A percentile compares a stretch with the other conserved stretches of the same genome.
These are phyloP conservation scores for Fusarium hostae DNA, from an alignment of 2,329 filamentous ascomycete genomes.

Conservation along the genomic window DNA sequence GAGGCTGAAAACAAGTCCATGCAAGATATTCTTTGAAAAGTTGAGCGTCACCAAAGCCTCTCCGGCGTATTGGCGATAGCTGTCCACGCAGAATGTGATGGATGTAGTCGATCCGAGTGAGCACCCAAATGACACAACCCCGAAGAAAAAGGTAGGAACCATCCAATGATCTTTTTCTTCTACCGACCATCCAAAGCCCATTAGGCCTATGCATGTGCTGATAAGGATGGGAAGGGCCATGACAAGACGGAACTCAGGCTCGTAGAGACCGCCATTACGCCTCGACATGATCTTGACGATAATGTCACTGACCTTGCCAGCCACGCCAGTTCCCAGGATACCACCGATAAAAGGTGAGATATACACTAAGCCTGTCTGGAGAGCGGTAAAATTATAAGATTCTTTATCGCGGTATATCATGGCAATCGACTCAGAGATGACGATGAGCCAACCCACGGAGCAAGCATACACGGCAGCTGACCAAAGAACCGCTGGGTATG, in stretches of 20 bases:
- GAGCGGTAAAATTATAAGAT: slow-evolving; percentile 81
- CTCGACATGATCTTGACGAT: slow-evolving; percentile 85
- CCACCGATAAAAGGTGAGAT: slow-evolving; percentile 90
- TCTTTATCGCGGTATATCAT: slow-evolving; percentile 77
- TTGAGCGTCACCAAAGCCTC: slow-evolving; percentile 95
- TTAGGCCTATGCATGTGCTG: slow-evolving; percentile 84
- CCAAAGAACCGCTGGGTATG: slow-evolving; percentile 92
- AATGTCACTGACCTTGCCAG: slow-evolving; percentile 86
- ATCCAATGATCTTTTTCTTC: slow-evolving; percentile 82
- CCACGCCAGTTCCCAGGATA: slow-evolving; percentile 89
- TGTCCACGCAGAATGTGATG: slow-evolving; percentile 95
- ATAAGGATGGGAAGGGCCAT: slow-evolving; percentile 86
- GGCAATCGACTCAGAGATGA: slow-evolving; percentile 88
- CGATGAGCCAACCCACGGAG: slow-evolving; percentile 94
- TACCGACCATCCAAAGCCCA: slow-evolving; percentile 97
- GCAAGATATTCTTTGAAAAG: slow-evolving; percentile 92
- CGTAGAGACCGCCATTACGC: slow-evolving; percentile 91
- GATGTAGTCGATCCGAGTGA: slow-evolving; percentile 88
- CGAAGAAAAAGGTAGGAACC: slow-evolving; percentile 93
- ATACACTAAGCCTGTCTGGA: slow-evolving; percentile 88
- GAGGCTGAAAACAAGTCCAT: slow-evolving; percentile 87
- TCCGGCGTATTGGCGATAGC: slow-evolving; percentile 91
- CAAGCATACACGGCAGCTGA: slow-evolving; percentile 85
- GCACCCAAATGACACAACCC: slow-evolving; percentile 91
- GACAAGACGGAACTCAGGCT: slow-evolving; percentile 90